These are phyloP conservation scores for Tilletia walkeri DNA, from an alignment of 1,284 basidiomycete species.

Conservation along the genomic window DNA sequence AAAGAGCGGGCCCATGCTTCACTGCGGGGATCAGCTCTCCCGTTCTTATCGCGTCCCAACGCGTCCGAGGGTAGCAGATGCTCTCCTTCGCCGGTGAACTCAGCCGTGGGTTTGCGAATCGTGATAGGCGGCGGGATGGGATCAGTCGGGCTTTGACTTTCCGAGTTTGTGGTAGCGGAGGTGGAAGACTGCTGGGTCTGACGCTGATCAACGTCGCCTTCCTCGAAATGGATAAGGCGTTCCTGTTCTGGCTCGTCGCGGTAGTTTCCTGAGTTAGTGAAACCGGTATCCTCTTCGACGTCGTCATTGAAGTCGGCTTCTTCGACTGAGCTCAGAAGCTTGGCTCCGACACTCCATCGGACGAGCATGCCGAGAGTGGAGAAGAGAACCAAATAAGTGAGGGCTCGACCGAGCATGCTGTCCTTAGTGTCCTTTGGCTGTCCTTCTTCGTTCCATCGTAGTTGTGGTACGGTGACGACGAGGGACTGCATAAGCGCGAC, in stretches of 20 bases:
- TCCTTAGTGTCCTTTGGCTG: constrained; percentile 70
- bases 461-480: constrained; percentile 75
- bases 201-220: constrained; percentile 3
- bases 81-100: constrained; percentile 19
- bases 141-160: background rate
- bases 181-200: too few relatives aligned
- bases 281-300: constrained; percentile 6
- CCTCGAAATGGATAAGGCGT: constrained; percentile 21
- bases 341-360: constrained; percentile 58
- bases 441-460: constrained; percentile 71
- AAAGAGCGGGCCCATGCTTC: constrained; percentile 39
- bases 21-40: constrained; percentile 23
- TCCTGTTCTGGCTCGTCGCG: constrained; percentile 17
- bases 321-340: constrained; percentile 56
- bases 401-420: constrained; percentile 83
- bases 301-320: constrained; percentile 37
- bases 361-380: constrained; percentile 82
- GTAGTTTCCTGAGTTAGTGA: background rate
- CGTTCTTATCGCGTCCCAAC: constrained; percentile 18
- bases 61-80: constrained; percentile 5
- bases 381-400: constrained; percentile 88
- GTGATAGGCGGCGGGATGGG: constrained; percentile 28
- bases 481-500: constrained; percentile 88
- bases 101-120: constrained; percentile 35
- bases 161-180: too few relatives aligned